These are phyloP conservation scores for Ampelomyces quisqualis DNA, from an alignment of 2,329 filamentous ascomycete species.

Conservation along the genomic window DNA sequence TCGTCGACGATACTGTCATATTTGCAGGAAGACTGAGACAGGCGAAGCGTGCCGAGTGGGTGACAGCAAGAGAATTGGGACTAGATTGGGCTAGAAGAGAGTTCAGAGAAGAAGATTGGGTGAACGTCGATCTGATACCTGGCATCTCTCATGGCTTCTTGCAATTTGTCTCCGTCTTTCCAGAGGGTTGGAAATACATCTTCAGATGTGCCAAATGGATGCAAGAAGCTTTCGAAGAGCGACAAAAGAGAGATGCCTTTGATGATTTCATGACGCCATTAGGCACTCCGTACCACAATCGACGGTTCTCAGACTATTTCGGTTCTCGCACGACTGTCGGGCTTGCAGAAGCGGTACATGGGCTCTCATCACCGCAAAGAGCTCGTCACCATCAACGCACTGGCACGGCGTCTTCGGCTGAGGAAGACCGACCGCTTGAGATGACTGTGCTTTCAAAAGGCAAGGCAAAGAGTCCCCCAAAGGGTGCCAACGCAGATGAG, in stretches of 20 bases:
- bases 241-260: conserved; percentile 23
- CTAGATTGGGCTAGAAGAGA: conserved; percentile 53
- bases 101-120: conserved; percentile 72
- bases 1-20: conserved; percentile 96
- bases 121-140: conserved; percentile 81
- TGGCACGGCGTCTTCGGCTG: conserved; percentile 65
- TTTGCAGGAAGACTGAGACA: conserved; percentile 87
- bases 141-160: conserved; percentile 92
- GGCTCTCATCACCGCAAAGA: conserved; percentile 41
- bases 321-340: conserved; percentile 65
- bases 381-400: conserved; percentile 51
- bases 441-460: conserved; percentile 57
- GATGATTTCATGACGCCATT: conserved; percentile 17
- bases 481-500: not conserved
- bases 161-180: conserved; percentile 85
- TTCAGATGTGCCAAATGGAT: conserved; percentile 80
- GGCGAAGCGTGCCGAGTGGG: conserved; percentile 64
- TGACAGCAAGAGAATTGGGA: conserved; percentile 58
- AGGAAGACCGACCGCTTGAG: conserved; percentile 79
- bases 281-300: conserved; percentile 33
- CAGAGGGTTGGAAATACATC: conserved; percentile 86
- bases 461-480: conserved; percentile 23
- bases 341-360: conserved; percentile 71
- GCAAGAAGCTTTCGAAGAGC: conserved; percentile 66
- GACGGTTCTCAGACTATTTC: conserved; percentile 77